These are phyloP conservation scores for Xylaria sp. DNA, from an alignment of 495 filamentous ascomycete genomes.

Conservation along the genomic window DNA sequence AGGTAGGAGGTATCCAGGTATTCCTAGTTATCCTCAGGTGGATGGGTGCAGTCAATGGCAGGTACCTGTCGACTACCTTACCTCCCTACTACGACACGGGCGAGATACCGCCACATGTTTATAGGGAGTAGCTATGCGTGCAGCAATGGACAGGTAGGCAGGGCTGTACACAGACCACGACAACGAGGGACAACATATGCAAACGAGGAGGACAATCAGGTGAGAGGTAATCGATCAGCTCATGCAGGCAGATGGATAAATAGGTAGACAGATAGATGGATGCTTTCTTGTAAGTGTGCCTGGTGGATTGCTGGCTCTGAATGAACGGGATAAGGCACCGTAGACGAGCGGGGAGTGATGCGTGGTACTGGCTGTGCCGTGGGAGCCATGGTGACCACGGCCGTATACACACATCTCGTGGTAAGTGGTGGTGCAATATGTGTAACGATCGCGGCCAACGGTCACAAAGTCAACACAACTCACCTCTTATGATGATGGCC, in stretches of 20 bases:
- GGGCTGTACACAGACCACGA: not conserved
- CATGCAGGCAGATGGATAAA: slow-evolving; percentile 5
- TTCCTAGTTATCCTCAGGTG: slow-evolving; percentile 4
- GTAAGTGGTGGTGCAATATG: slow-evolving; percentile 18
- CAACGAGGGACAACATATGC: slow-evolving; percentile 7
- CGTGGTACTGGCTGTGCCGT: not conserved
- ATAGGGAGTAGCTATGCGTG: slow-evolving; percentile 12
- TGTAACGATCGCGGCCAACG: slow-evolving; percentile 10
- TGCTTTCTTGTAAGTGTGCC: not conserved
- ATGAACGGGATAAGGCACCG: slow-evolving; percentile 13
- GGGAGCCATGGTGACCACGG: slow-evolving; percentile 14
- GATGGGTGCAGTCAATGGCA: slow-evolving; percentile 9
- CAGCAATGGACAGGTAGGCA: slow-evolving; percentile 7
- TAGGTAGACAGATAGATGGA: not conserved
- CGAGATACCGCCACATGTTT: slow-evolving; percentile 17
- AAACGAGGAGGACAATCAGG: not conserved
- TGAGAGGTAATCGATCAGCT: not conserved
- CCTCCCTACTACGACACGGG: slow-evolving; percentile 15
- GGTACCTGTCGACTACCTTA: slow-evolving; percentile 25
- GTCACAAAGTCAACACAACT: slow-evolving; percentile 19
- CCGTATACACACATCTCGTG: slow-evolving; percentile 19
- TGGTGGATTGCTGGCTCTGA: slow-evolving; percentile 14
- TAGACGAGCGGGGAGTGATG: slow-evolving; percentile 16
- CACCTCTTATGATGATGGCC: slow-evolving; percentile 26
- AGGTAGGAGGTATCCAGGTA: slow-evolving; percentile 21